A percentile compares a stretch with the other conserved stretches of the same genome.
phyloP scores from a whole-genome alignment of 2,329 filamentous ascomycete genomes.

The Verticillium nonalfalfae region DNA sequence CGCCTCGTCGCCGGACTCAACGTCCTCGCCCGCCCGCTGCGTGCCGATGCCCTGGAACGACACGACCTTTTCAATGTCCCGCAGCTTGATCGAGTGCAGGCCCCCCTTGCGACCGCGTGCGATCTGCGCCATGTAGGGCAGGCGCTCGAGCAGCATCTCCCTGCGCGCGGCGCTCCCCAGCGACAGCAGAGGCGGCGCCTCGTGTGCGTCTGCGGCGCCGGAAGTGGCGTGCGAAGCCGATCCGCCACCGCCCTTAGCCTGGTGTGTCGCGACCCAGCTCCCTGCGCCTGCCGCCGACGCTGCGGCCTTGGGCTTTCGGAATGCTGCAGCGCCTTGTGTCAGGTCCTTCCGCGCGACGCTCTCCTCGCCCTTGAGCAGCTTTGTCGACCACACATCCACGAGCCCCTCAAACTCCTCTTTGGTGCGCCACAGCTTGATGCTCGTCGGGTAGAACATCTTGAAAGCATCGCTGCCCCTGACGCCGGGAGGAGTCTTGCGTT shows the following conservation, averaged over 20 bases:
- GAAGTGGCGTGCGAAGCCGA: background rate
- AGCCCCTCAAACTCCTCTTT: conserved; percentile 75
- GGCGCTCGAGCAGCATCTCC: conserved; percentile 75
- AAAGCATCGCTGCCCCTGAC: conserved; percentile 54
- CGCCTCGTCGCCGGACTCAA: conserved; percentile 34
- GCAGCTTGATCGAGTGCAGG: conserved; percentile 30
- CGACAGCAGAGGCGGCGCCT: conserved; percentile 39
- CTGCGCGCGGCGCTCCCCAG: conserved; percentile 60
- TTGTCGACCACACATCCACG: conserved; percentile 62
- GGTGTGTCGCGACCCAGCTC: conserved; percentile 16
- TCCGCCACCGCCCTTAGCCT: conserved; percentile 7
- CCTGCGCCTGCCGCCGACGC: conserved; percentile 12
- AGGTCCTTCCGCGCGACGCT: conserved; percentile 27
- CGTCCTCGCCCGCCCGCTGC: conserved; percentile 34
- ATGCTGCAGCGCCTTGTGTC: conserved; percentile 40
- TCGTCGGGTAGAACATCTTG: conserved; percentile 90
- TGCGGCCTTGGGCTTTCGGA: conserved; percentile 32
- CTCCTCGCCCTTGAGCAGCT: conserved; percentile 50
- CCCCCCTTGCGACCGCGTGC: conserved; percentile 32
- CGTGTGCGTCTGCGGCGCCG: conserved; percentile 8
- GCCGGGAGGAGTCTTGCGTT: conserved; percentile 47
- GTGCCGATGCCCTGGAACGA: conserved; percentile 54
- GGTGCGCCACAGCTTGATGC: conserved; percentile 74
- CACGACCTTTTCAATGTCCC: conserved; percentile 62
- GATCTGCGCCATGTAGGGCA: conserved; percentile 80